Base-by-base conservation (phyloP, 257 asterid species). In the Lycium ferocissimum region DNA sequence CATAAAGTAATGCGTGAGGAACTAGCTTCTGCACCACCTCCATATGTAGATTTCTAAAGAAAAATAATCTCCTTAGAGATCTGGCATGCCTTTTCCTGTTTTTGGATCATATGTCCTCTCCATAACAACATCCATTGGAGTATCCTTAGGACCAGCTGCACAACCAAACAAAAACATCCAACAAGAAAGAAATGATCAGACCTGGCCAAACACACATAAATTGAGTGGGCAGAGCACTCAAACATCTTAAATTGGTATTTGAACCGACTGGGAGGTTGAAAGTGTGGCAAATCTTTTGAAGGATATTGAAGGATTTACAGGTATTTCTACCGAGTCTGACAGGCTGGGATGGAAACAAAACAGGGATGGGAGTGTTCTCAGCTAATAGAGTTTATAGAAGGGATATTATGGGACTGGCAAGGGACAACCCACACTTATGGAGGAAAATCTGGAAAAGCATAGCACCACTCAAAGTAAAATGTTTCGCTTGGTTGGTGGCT, bases 121-220 rank as follows among this genome's bases (percentile, higher is more conserved):
- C 84, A 88, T 58, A 75, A 91, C 98, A 71, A 89, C 69, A 43
- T 94, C 98, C 94, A 93, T 84, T 15, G 96, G 96, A 76, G 98
- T 96, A 80, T 94, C 98, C 89, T 94, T 95, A 54, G 97, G 98
- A 84, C 99, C 99, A 82, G 87, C 99, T 95, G 94, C 92, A 89
- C 14, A 87, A 56, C 63, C 70, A 69, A 86, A 79, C 81, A 84
- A 2, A 70, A 20, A 33, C 18, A 83, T 57, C 66, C 49, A 26
- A 37, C 6, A 53, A 33, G 17, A 18, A 53, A 13, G 56, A 9
- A 37, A 47, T 18, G 13, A 53, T 12, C 37, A 83, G 70, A 67
- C 37, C 2, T 47, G 0, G 47, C 5, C 62, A 14, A 51, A 76
- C 58, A 76, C 26, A 7, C 47, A 75, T 13, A 12, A 22, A 17